These are phyloP conservation scores for Puccinia novopanici DNA, from an alignment of 1,284 basidiomycete genomes.

Conservation along the genomic window DNA sequence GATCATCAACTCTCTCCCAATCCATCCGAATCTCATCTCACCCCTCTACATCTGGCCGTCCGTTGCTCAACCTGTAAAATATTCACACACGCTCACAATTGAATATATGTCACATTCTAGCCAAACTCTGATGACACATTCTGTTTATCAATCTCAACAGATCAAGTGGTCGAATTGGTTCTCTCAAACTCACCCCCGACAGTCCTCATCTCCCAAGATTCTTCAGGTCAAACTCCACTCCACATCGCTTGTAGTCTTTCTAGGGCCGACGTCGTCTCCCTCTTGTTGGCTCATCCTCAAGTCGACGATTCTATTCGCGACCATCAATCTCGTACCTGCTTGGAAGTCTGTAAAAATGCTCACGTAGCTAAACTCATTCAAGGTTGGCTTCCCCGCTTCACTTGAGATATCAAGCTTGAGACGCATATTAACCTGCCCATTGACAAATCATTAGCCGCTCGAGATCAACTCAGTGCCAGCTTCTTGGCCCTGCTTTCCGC, in stretches of 20 bases:
- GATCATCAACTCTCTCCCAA: background rate
- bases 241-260: constrained; percentile 83
- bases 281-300: constrained; percentile 56
- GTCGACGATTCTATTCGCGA: constrained; percentile 80
- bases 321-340: constrained; percentile 69
- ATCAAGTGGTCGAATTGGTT: constrained; percentile 60
- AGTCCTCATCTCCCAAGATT: constrained; percentile 55
- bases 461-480: constrained; percentile 73
- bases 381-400: constrained; percentile 62
- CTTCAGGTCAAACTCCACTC: constrained; percentile 72
- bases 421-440: constrained; percentile 7
- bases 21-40: constrained; percentile 16
- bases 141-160: constrained; percentile 60
- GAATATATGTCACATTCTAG: constrained; percentile 2
- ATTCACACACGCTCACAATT: constrained; percentile 51
- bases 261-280: constrained; percentile 70
- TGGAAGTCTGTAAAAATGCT: constrained; percentile 70
- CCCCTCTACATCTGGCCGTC: constrained; percentile 78
- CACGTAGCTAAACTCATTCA: constrained; percentile 73
- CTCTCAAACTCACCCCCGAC: constrained; percentile 53
- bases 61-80: constrained; percentile 75
- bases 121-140: constrained; percentile 34
- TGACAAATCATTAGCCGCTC: constrained; percentile 67
- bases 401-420: background rate
- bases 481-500: constrained; percentile 70